These are phyloP conservation scores for Gilbertella persicaria DNA, from an alignment of 371 early-diverging fungal species.

Conservation along the genomic window DNA sequence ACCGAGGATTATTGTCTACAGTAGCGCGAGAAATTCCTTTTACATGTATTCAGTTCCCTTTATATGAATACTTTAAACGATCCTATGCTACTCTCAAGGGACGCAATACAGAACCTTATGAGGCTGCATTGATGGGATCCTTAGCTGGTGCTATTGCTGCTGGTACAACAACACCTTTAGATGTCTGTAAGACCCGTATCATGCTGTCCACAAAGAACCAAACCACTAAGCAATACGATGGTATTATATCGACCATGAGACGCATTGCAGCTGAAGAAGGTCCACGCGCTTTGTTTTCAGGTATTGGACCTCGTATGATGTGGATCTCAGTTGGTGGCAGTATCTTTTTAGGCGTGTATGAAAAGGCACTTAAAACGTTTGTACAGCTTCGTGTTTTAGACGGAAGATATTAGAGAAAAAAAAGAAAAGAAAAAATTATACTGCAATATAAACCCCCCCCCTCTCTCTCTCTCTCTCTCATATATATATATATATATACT, in stretches of 20 bases:
- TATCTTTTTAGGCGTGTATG: conserved; percentile 95
- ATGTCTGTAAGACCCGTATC: conserved; percentile 90
- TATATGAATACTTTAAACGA: conserved; percentile 89
- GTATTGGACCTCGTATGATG: conserved; percentile 90
- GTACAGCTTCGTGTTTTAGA: conserved; percentile 43
- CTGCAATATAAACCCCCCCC: not conserved
- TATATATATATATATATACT: not conserved
- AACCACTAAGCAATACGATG: conserved; percentile 59
- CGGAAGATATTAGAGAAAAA: conserved; percentile 14
- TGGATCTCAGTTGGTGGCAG: conserved; percentile 96
- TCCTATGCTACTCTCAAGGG: conserved; percentile 48
- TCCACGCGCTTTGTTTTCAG: conserved; percentile 73
- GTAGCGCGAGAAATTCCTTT: conserved; percentile 94
- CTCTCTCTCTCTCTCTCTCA: not conserved
- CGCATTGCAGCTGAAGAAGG: conserved; percentile 86
- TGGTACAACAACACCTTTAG: conserved; percentile 89
- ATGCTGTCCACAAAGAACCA: conserved; percentile 68
- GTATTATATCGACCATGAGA: conserved; percentile 70
- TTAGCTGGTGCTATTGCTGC: conserved; percentile 92
- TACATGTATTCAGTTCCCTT: conserved; percentile 94
- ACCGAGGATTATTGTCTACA: conserved; percentile 89
- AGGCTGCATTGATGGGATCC: conserved; percentile 88
- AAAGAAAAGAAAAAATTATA: not conserved
- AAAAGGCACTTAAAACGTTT: conserved; percentile 68
- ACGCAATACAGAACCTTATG: conserved; percentile 67